Base-by-base conservation (phyloP, 2,329 filamentous ascomycete species). In the Neonectria sp. region DNA sequence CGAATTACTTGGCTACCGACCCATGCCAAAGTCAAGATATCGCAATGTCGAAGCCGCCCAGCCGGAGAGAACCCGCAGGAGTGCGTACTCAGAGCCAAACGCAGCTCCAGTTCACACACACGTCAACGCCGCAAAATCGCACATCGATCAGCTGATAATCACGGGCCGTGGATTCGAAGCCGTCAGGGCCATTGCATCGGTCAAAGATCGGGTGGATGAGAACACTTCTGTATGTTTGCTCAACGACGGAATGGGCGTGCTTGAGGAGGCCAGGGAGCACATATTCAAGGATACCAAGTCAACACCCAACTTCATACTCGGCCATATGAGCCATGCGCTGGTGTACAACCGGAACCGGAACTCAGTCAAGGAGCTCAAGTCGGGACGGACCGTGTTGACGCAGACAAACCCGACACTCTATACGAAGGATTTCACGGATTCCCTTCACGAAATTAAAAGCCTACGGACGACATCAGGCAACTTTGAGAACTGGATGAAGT, bases 211-310 rank as follows among this genome's bases (percentile, higher is more conserved):
- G 11, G 82, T 97, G n/a, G 86, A 88, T 49, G 83, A 87, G 3
- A 83, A 89, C 31, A 94, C 92, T 1, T 93, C 93, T 0, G 87
- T 97, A 8, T 90, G 93, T 66, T 88, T 97, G 62, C 79, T 97
- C 63, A 92, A 94, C 63, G 93, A 95, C 69, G 94, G 95, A 1
- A 89, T 98, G 80, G 95, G 96, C 1, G 84, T 94, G 2, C 85
- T 94, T n/a, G 95, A 98, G 55, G 87, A 91, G 55, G 86, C 98
- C 46, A 94, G 94, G 73, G 81, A 86, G 37, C 80, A 86, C 12
- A 79, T 97, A 31, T 98, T 97, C 72, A 86, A 89, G 0, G 88
- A 95, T 68, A 85, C 88, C 0, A 78, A 81, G 1, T 84, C 82
- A 1, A 87, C 93, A 29, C 96, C 96, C 2, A 89, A 89, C 62